Evolutionary conservation across 1,284 basidiomycete species (phyloP), one percentile per base, ranked within the genome.

Genomic region (Retiboletus flavoniger): DNA sequence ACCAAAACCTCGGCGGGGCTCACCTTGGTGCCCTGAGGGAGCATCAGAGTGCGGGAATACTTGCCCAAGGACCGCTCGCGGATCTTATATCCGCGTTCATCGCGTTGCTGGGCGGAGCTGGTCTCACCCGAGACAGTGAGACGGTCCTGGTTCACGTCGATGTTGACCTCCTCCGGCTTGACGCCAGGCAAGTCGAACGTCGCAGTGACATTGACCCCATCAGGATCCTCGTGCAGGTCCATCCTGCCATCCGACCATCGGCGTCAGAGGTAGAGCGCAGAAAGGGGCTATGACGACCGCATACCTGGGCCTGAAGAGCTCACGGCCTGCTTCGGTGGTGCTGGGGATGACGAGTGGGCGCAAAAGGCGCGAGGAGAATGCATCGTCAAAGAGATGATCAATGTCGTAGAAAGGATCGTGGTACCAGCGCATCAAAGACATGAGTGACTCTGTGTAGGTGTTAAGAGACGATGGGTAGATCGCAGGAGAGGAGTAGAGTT

Each of bases 371-470:
- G 74, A 56, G 26, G 61, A 66, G 54, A 79, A 69, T 3, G 75
- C 72, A 31, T 81, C 75, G 59, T 81, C 78, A 48, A 82, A 72
- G 62, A 81, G 68, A 57, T 75, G 76, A 35, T 80, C 78, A 43
- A 81, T 75, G 58, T 79, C 76, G 61, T 74, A 75, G 71, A 78
- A 74, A 24, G 80, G 78, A 50, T 82, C 77, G 68, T 78, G 77
- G 64, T 72, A 69, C 66, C 73, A 75, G 59, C 49, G 63, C 46
- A 61, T 59, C 50, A 75, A 28, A 47, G 76, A 75, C 62, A 73
- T 74, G 51, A 24, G 19, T 40, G 32, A 35, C n/a, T n/a, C n/a
- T 17, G 35, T 51, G 11, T 8, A 9, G n/a, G 10, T 9, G n/a
- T 43, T 2, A 35, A 7, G 19, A 26, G 36, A 41, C 7, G 13